These are phyloP conservation scores for Xylaria sp. DNA, from an alignment of 2,329 filamentous ascomycete genomes.

Conservation along the genomic window DNA sequence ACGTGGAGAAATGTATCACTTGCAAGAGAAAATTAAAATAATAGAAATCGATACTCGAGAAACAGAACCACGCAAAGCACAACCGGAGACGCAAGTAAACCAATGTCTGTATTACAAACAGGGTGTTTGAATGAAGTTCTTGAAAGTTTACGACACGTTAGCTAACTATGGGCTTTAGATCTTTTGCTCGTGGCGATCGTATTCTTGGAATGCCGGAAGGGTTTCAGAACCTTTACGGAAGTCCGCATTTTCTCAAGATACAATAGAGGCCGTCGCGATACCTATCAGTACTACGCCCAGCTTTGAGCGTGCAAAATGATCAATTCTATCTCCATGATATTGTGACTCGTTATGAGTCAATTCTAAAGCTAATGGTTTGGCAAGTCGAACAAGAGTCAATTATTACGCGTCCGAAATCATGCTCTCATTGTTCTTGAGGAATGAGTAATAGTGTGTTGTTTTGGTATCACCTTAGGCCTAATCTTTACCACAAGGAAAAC, in stretches of 20 bases:
- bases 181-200: background rate
- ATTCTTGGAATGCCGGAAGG: background rate
- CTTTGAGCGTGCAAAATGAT: background rate
- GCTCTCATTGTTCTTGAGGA: background rate
- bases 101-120: no score
- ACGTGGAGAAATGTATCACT: no score
- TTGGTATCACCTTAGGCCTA: background rate
- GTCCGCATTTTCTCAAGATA: background rate
- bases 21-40: background rate
- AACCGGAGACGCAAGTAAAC: background rate
- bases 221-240: no score
- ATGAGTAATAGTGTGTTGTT: slow-evolving; percentile 4
- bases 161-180: background rate
- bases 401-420: slow-evolving; percentile 1
- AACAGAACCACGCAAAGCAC: background rate
- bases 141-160: no score
- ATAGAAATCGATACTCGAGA: background rate
- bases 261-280: background rate
- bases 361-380: background rate
- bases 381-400: background rate
- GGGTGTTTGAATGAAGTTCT: no score
- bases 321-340: background rate
- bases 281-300: background rate
- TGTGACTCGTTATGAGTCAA: background rate
- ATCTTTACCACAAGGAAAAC: background rate